phyloP scores from a whole-genome alignment of 2,329 filamentous ascomycete genomes.

The Ascochyta clinopodiicola region DNA sequence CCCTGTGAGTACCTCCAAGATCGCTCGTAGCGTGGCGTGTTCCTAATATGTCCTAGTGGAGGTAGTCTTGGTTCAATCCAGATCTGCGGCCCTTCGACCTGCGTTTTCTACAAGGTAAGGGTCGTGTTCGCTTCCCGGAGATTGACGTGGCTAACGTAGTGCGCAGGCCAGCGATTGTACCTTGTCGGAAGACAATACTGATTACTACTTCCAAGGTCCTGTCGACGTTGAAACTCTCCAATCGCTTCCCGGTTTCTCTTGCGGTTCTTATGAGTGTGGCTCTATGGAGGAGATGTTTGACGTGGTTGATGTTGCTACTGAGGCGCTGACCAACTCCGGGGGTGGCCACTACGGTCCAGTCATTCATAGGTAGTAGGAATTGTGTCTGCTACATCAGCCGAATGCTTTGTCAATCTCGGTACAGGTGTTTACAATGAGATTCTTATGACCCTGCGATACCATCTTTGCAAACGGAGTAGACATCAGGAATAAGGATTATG shows the following conservation, averaged over 20 bases:
- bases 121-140: neutral
- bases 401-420: no score
- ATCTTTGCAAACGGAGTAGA: no score
- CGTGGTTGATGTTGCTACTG: neutral
- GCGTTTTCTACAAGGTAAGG: constrained; percentile 4
- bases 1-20: no score
- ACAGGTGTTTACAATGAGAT: no score
- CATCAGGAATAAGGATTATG: no score
- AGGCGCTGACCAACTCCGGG: neutral
- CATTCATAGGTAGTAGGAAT: no score
- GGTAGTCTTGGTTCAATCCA: neutral
- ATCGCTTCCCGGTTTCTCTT: neutral
- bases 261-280: constrained; percentile 3
- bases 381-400: no score
- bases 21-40: neutral
- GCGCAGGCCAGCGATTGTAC: constrained; percentile 5
- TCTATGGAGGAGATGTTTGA: neutral
- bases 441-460: no score
- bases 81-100: constrained; percentile 5
- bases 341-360: neutral
- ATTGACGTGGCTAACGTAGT: neutral
- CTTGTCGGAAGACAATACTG: neutral
- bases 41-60: neutral
- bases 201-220: constrained; percentile 1
- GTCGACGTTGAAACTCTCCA: constrained; percentile 1